Base-by-base conservation (phyloP, 2,329 filamentous ascomycete genomes). In the Corinectria fuckeliana region DNA sequence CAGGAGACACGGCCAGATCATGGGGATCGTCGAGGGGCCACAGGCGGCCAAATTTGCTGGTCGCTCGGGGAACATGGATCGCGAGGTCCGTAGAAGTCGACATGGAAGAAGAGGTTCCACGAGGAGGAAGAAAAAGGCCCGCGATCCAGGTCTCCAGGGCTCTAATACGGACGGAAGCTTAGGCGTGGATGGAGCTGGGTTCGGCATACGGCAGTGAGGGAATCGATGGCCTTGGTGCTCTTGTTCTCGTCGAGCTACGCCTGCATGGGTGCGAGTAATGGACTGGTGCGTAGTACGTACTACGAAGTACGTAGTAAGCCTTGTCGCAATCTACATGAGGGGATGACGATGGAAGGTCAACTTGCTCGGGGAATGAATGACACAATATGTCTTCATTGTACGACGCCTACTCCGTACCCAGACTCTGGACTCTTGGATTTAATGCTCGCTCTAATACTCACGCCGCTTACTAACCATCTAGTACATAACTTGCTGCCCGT, bases 181-280 rank as follows among this genome's bases (percentile, higher is more conserved):
- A 39, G 42, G 25, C 56, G 48, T 18, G 21, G 28, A 50, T 21
- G 28, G 28, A 32, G 38, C 20, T n/a, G 13, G 26, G 25, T 26
- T 49, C 55, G 49, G 34, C 21, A 52, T 48, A 20, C 34, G 42
- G 48, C 47, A 51, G 32, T 44, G 36, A 32, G 30, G 25, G 14
- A 30, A 28, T 21, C 36, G 21, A 28, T 23, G 38, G 42, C 50
- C 58, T 60, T 53, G 21, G 21, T 23, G 38, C 36, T 44, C 58
- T 60, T 53, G 53, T 32, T 47, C 48, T 44, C 32, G 42, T 60
- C 53, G 58, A 39, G 53, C 58, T 41, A 59, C 44, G 18, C 32
- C 34, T 49, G 52, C 51, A 56, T 51, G 26, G 41, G 30, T 44
- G 30, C 30, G 50, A 54, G 50, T 44, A 20, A 42, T 28, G 50